Percentiles rank a stretch among this genome's conserved stretches.
phyloP scores from a whole-genome alignment of 768 basidiomycete genomes.

The Agaricus bisporus region DNA sequence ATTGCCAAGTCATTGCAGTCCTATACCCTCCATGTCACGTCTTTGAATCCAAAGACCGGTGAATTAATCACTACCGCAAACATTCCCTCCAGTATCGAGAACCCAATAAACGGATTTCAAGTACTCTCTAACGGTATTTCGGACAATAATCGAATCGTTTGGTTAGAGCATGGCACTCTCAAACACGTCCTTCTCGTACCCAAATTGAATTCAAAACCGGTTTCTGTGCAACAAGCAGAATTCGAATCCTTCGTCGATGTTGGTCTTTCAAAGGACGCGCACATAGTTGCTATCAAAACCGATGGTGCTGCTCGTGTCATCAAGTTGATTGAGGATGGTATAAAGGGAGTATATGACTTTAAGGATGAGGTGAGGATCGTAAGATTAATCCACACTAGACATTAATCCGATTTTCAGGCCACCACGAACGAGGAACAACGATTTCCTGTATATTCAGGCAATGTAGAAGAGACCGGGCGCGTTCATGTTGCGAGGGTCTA shows the following conservation, averaged over 20 bases:
- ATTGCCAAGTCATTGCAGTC: conserved; percentile 42
- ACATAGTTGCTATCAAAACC: conserved; percentile 51
- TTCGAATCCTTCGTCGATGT: conserved; percentile 58
- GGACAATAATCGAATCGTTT: conserved; percentile 29
- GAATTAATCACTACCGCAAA: conserved; percentile 39
- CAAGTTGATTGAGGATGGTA: conserved; percentile 37
- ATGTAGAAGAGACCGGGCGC: conserved; percentile 39
- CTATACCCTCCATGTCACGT: conserved; percentile 62
- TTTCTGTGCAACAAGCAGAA: conserved; percentile 31
- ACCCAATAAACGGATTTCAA: conserved; percentile 26
- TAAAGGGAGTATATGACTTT: conserved; percentile 48
- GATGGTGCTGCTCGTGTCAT: conserved; percentile 57
- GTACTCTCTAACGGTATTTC: conserved; percentile 22
- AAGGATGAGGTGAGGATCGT: conserved; percentile 39
- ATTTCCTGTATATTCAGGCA: conserved; percentile 53
- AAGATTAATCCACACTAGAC: background rate
- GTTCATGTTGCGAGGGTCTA: conserved; percentile 57
- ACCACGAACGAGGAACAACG: conserved; percentile 34
- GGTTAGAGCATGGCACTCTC: conserved; percentile 48
- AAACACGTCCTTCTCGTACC: conserved; percentile 47
- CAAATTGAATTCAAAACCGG: conserved; percentile 41
- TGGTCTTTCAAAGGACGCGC: conserved; percentile 47
- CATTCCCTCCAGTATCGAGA: conserved; percentile 45
- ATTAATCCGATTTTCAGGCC: conserved; percentile 23
- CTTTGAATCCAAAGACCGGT: conserved; percentile 51